Conservation (phyloP, 2,329 filamentous ascomycete genomes). For the Hypoxylon sp. region DNA sequence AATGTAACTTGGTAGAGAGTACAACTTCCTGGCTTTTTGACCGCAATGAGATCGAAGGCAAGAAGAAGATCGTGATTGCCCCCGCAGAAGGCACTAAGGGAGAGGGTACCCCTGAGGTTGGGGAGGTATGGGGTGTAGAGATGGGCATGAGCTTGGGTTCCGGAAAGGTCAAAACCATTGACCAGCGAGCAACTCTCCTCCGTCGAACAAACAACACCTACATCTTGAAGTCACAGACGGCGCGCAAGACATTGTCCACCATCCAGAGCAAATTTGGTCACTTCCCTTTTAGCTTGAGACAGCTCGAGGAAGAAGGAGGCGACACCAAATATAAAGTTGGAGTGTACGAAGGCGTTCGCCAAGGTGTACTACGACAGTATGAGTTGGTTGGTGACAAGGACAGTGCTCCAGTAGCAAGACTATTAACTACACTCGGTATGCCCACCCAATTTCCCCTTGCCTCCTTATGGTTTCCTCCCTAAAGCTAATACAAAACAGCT, state of each 20-base stretch:
- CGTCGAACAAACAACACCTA: conserved; percentile 94
- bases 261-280: conserved; percentile 97
- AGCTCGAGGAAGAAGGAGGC: conserved; percentile 95
- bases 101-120: conserved; percentile 88
- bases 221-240: conserved; percentile 92
- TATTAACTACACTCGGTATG: conserved; percentile 94
- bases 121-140: conserved; percentile 98
- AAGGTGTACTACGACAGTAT: conserved; percentile 93
- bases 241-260: conserved; percentile 92
- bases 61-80: conserved; percentile 97
- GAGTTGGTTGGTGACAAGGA: conserved; percentile 97
- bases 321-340: conserved; percentile 82
- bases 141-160: conserved; percentile 90
- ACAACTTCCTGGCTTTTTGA: conserved; percentile 98
- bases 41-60: conserved; percentile 95
- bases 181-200: conserved; percentile 91
- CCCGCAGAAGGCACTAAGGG: conserved; percentile 90
- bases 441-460: conserved; percentile 47
- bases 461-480: conserved; percentile 22
- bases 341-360: conserved; percentile 94
- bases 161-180: conserved; percentile 94
- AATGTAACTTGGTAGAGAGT: conserved; percentile 94
- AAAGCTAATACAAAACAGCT: conserved; percentile 66
- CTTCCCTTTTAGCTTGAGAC: conserved; percentile 97
- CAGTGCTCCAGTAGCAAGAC: conserved; percentile 83